phyloP scores from a whole-genome alignment of 495 filamentous ascomycete genomes.

The Staphylotrichum tortipilum region DNA sequence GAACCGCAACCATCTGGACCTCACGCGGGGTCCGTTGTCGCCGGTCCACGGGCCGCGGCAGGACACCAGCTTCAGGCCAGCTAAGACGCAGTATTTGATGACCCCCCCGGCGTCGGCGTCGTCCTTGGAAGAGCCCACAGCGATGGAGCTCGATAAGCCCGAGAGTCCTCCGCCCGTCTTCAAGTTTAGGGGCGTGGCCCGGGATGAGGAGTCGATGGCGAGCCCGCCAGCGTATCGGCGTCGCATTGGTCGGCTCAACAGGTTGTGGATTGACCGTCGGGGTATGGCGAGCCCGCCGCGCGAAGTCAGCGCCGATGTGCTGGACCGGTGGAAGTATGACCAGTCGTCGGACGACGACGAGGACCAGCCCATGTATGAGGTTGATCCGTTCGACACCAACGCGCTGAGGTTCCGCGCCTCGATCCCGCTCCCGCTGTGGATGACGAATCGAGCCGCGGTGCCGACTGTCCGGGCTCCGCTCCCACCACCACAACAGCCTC shows the following conservation, averaged over 20 bases:
- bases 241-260: conserved; percentile 68
- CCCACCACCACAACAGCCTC: conserved; percentile 11
- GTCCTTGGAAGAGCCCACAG: conserved; percentile 39
- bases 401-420: conserved; percentile 66
- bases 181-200: conserved; percentile 28
- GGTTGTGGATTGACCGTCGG: conserved; percentile 73
- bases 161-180: conserved; percentile 17
- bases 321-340: conserved; percentile 79
- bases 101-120: conserved; percentile 73
- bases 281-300: conserved; percentile 45
- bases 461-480: conserved; percentile 4
- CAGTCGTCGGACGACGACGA: conserved; percentile 64
- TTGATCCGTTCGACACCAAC: conserved; percentile 61
- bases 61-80: conserved; percentile 51
- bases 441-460: conserved; percentile 17
- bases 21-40: conserved; percentile 72
- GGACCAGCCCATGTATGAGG: conserved; percentile 47
- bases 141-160: conserved; percentile 31
- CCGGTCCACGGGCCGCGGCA: conserved; percentile 61
- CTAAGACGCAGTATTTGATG: conserved; percentile 73
- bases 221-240: conserved; percentile 61
- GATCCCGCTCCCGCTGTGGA: conserved; percentile 44
- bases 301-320: conserved; percentile 43
- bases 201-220: conserved; percentile 38
- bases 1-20: conserved; percentile 77